These are phyloP conservation scores for Panicum miliaceum DNA, from an alignment of 176 grass and related monocot genomes.

Conservation along the genomic window DNA sequence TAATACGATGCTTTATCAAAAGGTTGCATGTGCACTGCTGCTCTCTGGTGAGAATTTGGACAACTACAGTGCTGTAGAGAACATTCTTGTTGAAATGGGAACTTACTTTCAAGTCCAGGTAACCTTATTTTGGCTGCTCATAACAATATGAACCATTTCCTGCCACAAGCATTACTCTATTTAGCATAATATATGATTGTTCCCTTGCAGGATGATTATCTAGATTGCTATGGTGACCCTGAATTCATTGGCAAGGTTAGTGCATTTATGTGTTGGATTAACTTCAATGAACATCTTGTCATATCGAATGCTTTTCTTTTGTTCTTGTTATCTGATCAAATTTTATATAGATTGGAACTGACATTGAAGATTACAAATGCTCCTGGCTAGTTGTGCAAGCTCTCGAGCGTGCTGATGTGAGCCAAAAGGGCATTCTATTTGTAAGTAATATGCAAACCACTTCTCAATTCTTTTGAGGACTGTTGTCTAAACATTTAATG, in stretches of 20 bases:
- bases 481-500: constrained; percentile 2
- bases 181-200: constrained; percentile 16
- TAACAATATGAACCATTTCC: not conserved
- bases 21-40: constrained; percentile 97
- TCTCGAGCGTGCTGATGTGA: constrained; percentile 63
- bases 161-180: constrained; percentile 29
- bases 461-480: constrained; percentile 20
- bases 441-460: constrained; percentile 49
- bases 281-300: constrained; percentile 1
- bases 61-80: constrained; percentile 76
- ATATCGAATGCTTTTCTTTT: not conserved
- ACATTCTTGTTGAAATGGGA: constrained; percentile 97
- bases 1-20: constrained; percentile 39
- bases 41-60: constrained; percentile 80
- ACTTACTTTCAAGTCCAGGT: constrained; percentile 98
- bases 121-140: constrained; percentile 21
- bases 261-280: not conserved
- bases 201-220: constrained; percentile 88
- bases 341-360: constrained; percentile 81
- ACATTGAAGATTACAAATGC: constrained; percentile 98
- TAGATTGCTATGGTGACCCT: constrained; percentile 95
- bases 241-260: constrained; percentile 93
- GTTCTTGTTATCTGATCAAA: constrained; percentile 22
- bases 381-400: constrained; percentile 99
- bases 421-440: constrained; percentile 65